Percentiles rank a stretch among this genome's conserved stretches.
Conservation (phyloP, 805 yeast genomes). For the Komagataella pseudopastoris region DNA sequence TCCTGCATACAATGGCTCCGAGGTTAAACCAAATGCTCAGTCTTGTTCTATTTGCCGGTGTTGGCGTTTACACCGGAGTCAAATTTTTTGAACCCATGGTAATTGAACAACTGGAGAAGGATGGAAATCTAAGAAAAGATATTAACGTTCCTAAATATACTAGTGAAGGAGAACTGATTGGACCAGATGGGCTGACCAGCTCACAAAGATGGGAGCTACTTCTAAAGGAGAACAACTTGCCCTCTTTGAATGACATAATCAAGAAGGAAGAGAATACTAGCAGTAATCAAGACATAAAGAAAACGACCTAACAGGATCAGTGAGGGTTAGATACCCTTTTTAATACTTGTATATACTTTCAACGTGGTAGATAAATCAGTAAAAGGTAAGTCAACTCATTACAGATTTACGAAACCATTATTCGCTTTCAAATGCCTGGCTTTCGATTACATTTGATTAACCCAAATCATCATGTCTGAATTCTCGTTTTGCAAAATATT, state of each 20-base stretch:
- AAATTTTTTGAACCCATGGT: constrained; percentile 66
- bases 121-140: constrained; percentile 51
- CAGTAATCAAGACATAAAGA: neutral
- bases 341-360: neutral
- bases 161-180: constrained; percentile 23
- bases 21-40: neutral
- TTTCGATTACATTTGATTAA: no score
- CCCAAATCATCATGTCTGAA: neutral
- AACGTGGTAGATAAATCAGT: neutral
- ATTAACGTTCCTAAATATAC: constrained; percentile 42
- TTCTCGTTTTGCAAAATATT: neutral
- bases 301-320: neutral
- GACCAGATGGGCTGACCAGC: constrained; percentile 10
- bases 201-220: constrained; percentile 10
- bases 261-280: neutral
- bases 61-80: constrained; percentile 39
- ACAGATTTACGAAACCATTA: neutral
- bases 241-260: neutral
- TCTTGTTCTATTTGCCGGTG: constrained; percentile 13
- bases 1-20: constrained; percentile 1
- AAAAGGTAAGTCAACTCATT: neutral
- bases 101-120: constrained; percentile 44
- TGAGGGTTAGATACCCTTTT: neutral
- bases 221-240: constrained; percentile 1
- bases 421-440: neutral